Evolutionary conservation across 2,329 filamentous ascomycete species (phyloP).

Genomic region (Monosporascus sp.): DNA sequence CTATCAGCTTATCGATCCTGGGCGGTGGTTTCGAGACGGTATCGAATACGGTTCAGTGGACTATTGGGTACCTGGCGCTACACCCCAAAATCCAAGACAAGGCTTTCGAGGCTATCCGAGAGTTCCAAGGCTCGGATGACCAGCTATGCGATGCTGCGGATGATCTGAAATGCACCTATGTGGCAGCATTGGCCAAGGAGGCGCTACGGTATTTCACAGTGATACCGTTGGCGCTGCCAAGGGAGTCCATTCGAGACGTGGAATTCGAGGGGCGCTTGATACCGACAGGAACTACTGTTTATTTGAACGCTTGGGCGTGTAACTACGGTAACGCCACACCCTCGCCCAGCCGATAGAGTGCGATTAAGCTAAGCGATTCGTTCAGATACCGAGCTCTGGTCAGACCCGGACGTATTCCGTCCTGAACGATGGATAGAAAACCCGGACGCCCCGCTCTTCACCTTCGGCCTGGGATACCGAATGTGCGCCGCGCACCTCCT

Average conservation of each 20-base stretch:
- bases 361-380: background rate
- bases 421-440: slow-evolving; percentile 22
- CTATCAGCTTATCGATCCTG: slow-evolving; percentile 78
- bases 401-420: slow-evolving; percentile 18
- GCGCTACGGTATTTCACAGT: slow-evolving; percentile 74
- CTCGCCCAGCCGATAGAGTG: too few species aligned
- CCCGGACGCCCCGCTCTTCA: slow-evolving; percentile 21
- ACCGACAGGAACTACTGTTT: slow-evolving; percentile 72
- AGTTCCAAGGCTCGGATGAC: slow-evolving; percentile 36
- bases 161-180: slow-evolving; percentile 72
- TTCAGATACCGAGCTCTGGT: slow-evolving; percentile 20
- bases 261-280: slow-evolving; percentile 62
- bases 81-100: slow-evolving; percentile 67
- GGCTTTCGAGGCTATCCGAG: slow-evolving; percentile 61
- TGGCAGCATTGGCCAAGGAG: slow-evolving; percentile 75
- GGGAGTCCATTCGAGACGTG: slow-evolving; percentile 68
- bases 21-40: slow-evolving; percentile 78
- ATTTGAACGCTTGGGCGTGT: slow-evolving; percentile 49
- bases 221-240: slow-evolving; percentile 71
- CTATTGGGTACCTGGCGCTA: slow-evolving; percentile 64
- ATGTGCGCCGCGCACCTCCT: slow-evolving; percentile 25
- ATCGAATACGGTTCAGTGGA: slow-evolving; percentile 74
- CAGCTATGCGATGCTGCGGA: slow-evolving; percentile 69
- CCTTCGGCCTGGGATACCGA: slow-evolving; percentile 24
- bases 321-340: slow-evolving; percentile 14